Evolutionary conservation across 805 yeast species (phyloP), one percentile per base, ranked within the genome.

Genomic region (Candida parachauliodes): DNA sequence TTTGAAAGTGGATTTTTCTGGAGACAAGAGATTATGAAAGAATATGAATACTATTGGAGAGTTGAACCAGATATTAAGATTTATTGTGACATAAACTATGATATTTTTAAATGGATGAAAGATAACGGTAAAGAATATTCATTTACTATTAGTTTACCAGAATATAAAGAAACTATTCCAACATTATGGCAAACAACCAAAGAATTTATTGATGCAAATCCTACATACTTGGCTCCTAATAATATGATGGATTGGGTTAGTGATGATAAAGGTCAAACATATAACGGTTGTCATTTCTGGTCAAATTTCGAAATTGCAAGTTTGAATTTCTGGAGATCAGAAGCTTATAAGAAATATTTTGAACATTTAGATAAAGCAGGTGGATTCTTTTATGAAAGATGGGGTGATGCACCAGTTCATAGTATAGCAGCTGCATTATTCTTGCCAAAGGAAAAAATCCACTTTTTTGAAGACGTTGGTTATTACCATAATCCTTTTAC

Each of bases 361-460:
- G 82, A 83, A 20, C 63, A 70, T 48, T 72, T 86, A 53, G 95
- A 86, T 62, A 58, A 75, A 46, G 75, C 81, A 14, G 95, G 95
- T 57, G 95, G 95, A 9, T 86, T 86, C 65, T 86, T 83, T 65
- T 86, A 86, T 60, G 87, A 83, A 67, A 74, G 95, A 60, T 84
- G 94, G 95, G 94, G 95, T 51, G 95, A 86, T 60, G 95, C 93
- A 19, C 95, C 95, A 20, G 82, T 86, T 34, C 95, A 86, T 60
- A 83, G 93, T 9, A 79, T 86, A 51, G 95, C 91, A 25, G 95
- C 87, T 14, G 69, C 94, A 7, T 64, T 87, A 46, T 83, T 87
- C 66, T 55, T 85, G 60, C 79, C 83, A 39, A 76, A 74, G 58
- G 77, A 76, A 45, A 68, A 79, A 53, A 64, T 87, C 38, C 94